Evolutionary conservation across 441 rosid species (phyloP).

Genomic region (Adansonia rubrostipa): DNA sequence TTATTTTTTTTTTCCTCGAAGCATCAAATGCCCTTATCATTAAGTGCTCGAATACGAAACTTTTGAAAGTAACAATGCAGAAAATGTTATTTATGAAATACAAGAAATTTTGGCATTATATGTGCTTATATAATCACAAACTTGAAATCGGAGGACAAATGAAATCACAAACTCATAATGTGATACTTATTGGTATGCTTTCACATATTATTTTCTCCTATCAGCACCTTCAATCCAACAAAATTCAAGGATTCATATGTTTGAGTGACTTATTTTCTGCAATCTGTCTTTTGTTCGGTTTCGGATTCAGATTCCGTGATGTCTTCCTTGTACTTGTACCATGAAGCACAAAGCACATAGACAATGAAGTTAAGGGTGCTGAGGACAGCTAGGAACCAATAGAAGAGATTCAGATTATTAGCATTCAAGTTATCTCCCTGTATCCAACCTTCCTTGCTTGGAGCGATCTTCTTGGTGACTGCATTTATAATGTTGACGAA

Average conservation of each 20-base stretch:
- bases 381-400: constrained; percentile 29
- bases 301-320: background rate
- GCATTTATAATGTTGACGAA: constrained; percentile 24
- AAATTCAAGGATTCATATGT: background rate
- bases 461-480: constrained; percentile 26
- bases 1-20: too few species aligned
- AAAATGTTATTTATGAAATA: too few species aligned
- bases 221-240: background rate
- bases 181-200: background rate
- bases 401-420: constrained; percentile 22
- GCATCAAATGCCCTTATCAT: background rate
- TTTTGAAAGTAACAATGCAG: too few species aligned
- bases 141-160: background rate
- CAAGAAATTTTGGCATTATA: too few species aligned
- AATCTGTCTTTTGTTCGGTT: background rate
- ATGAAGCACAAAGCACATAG: constrained; percentile 28
- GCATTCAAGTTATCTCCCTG: constrained; percentile 21
- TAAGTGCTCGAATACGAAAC: too few species aligned
- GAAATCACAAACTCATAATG: background rate
- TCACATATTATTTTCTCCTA: background rate
- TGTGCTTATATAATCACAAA: too few species aligned
- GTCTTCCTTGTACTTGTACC: constrained; percentile 32
- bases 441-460: constrained; percentile 31
- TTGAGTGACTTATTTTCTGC: background rate
- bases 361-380: constrained; percentile 18